These are phyloP conservation scores for Aegilops bicornis DNA, from an alignment of 176 grass and related monocot genomes.

Conservation along the genomic window DNA sequence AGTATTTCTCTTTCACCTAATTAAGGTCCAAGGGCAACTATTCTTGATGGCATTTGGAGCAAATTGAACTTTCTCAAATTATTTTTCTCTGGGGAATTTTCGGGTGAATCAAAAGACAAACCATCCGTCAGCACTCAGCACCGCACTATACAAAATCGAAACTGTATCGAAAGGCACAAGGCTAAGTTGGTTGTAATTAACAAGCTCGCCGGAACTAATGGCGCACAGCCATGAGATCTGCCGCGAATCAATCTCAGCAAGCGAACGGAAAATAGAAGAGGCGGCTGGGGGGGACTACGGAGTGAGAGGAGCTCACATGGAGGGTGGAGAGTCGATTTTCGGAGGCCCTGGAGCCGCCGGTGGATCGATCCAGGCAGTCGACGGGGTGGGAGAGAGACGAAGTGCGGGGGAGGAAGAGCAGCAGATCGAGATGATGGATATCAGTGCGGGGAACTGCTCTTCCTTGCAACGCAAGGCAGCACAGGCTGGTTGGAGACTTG, in stretches of 20 bases:
- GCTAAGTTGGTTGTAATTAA: neutral
- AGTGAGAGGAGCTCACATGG: conserved; percentile 1
- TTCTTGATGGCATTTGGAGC: neutral
- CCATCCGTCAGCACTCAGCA: neutral
- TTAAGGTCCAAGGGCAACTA: neutral
- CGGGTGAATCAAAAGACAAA: neutral
- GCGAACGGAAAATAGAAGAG: neutral
- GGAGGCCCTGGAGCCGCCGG: neutral
- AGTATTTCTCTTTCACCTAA: neutral
- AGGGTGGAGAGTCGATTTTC: neutral
- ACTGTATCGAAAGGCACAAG: neutral
- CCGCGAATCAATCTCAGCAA: neutral
- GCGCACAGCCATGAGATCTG: neutral
- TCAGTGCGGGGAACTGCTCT: neutral
- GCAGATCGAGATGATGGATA: neutral
- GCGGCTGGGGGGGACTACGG: neutral
- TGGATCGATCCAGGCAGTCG: neutral
- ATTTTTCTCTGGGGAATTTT: neutral
- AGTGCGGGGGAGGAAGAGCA: neutral
- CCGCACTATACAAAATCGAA: neutral
- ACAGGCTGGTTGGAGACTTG: neutral
- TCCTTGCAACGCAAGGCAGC: conserved; percentile 21
- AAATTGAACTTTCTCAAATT: neutral
- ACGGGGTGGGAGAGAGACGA: neutral
- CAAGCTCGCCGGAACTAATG: neutral